phyloP scores from a whole-genome alignment of 1,284 basidiomycete species.

The Boletus mariae region DNA sequence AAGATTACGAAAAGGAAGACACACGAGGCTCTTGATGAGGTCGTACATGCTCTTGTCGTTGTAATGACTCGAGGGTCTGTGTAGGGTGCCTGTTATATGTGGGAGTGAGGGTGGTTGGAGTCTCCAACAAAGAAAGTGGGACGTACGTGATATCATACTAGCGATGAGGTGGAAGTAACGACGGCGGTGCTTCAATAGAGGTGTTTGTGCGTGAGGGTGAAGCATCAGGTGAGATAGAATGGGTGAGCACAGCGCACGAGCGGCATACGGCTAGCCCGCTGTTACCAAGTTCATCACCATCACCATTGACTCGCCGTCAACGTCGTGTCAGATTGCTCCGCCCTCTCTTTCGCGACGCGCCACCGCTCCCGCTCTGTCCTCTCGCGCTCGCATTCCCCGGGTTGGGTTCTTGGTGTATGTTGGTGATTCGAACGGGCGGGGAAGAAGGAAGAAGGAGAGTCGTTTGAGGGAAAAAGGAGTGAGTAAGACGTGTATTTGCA shows the following conservation, averaged over 20 bases:
- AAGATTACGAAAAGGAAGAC: too few species aligned
- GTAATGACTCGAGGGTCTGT: slow-evolving; percentile 14
- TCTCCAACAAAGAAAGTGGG: too few species aligned
- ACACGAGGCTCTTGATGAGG: too few species aligned
- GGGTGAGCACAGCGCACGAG: too few species aligned
- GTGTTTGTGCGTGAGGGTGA: slow-evolving; percentile 47
- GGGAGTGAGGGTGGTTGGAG: too few species aligned
- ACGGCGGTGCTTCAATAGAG: slow-evolving; percentile 80
- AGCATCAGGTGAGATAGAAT: background rate
- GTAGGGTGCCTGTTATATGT: too few species aligned
- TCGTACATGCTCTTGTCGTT: too few species aligned
- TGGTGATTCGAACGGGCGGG: slow-evolving; percentile 73
- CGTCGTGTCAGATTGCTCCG: slow-evolving; percentile 29
- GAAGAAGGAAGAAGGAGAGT: slow-evolving; percentile 62
- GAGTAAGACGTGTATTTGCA: too few species aligned
- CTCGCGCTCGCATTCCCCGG: slow-evolving; percentile 69
- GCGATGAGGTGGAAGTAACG: slow-evolving; percentile 42
- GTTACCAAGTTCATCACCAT: slow-evolving; percentile 31
- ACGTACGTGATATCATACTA: too few species aligned
- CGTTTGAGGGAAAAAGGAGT: slow-evolving; percentile 28
- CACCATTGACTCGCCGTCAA: slow-evolving; percentile 27
- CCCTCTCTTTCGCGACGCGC: slow-evolving; percentile 43
- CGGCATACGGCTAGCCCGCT: background rate
- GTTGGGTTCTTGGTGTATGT: slow-evolving; percentile 64
- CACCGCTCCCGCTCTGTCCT: slow-evolving; percentile 58